A percentile compares a stretch with the other conserved stretches of the same genome.
Evolutionary conservation across 139 green algal genomes (phyloP).

Genomic region (Micromonas pusilla): DNA sequence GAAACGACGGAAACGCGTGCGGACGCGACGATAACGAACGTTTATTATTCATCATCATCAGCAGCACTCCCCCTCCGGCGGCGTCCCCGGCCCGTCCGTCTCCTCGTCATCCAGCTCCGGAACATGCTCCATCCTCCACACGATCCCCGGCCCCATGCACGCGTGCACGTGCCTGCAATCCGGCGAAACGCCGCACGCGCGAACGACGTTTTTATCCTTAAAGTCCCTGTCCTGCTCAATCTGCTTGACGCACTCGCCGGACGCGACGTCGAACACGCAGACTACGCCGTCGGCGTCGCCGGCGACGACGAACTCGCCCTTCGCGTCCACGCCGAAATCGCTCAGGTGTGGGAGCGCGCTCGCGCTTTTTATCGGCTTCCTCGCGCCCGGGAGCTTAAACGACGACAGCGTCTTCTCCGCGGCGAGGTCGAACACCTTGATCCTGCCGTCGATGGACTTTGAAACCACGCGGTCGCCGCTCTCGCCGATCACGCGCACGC

Average conservation of each 20-base stretch:
- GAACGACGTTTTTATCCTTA: not conserved
- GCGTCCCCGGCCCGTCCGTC: not conserved
- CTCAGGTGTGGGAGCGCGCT: not conserved
- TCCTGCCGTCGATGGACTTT: not conserved
- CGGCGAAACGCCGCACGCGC: not conserved
- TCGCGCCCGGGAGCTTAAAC: not conserved
- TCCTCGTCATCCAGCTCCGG: not conserved
- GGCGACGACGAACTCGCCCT: not conserved
- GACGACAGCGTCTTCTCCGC: not conserved
- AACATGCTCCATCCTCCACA: not conserved
- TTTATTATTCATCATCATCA: too few relatives aligned
- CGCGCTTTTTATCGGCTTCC: not conserved
- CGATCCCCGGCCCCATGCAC: not conserved
- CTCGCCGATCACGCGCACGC: not conserved
- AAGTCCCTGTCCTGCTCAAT: not conserved
- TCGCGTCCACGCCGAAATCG: not conserved
- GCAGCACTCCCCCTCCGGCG: not conserved
- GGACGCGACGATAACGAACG: too few relatives aligned
- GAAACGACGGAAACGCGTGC: too few relatives aligned
- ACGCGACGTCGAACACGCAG: not conserved
- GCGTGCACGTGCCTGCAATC: conserved; percentile 8
- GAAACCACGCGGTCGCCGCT: not conserved
- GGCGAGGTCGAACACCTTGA: not conserved
- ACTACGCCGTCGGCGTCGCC: conserved; percentile 2
- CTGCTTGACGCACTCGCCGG: not conserved